Conservation (phyloP, 768 basidiomycete genomes). For the Termitomyces sp. region DNA sequence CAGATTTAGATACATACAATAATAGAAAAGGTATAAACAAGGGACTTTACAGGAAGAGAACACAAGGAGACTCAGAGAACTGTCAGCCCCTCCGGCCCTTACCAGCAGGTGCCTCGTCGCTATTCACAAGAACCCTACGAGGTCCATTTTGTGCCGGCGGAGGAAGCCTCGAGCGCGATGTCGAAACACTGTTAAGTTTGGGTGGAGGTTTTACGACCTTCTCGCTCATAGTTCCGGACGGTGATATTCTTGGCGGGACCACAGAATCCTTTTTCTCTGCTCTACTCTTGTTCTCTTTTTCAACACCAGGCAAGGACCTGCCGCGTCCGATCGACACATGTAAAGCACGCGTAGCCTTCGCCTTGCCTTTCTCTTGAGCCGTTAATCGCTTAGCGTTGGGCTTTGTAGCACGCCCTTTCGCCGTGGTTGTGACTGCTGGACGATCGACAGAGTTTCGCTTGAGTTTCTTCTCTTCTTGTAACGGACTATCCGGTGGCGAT, state of each 20-base stretch:
- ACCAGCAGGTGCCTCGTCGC: conserved; percentile 51
- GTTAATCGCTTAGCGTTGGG: conserved; percentile 26
- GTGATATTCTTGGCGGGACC: conserved; percentile 16
- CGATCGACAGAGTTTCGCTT: conserved; percentile 22
- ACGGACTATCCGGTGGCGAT: conserved; percentile 43
- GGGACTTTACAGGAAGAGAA: background rate
- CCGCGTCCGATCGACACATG: conserved; percentile 25
- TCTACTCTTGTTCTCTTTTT: conserved; percentile 22
- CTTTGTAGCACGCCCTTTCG: conserved; percentile 22
- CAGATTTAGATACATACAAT: background rate
- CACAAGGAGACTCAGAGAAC: background rate
- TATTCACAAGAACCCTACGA: conserved; percentile 62
- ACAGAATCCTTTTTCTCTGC: background rate
- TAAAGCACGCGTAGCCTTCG: conserved; percentile 17
- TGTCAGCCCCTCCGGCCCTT: conserved; percentile 45
- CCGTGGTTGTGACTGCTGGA: conserved; percentile 8
- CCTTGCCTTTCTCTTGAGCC: conserved; percentile 36
- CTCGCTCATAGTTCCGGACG: conserved; percentile 10
- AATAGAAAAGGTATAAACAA: background rate
- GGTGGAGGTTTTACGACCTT: conserved; percentile 14
- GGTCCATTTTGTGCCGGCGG: conserved; percentile 39
- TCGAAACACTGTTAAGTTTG: conserved; percentile 14
- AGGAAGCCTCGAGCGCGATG: conserved; percentile 27
- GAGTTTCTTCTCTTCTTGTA: conserved; percentile 45
- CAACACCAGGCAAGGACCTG: conserved; percentile 16